Evolutionary conservation across 257 asterid species (phyloP).

Genomic region (Scutellaria galericulata): DNA sequence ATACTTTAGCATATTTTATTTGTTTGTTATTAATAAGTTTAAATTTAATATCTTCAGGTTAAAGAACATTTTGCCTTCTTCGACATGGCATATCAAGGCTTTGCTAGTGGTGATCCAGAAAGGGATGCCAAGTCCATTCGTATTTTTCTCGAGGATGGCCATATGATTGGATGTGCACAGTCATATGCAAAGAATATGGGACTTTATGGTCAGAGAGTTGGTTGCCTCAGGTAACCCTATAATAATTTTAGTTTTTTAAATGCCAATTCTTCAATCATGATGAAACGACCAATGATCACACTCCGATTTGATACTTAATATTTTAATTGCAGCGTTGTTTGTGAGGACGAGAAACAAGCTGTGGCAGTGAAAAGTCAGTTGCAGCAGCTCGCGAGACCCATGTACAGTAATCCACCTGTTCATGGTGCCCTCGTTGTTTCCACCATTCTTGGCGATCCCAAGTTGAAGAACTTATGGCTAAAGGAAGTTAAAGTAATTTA

Average conservation of each 20-base stretch:
- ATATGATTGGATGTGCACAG: constrained; percentile 91
- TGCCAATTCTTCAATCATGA: constrained; percentile 6
- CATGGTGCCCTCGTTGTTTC: constrained; percentile 92
- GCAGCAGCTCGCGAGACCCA: constrained; percentile 97
- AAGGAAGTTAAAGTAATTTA: constrained; percentile 88
- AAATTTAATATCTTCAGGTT: constrained; percentile 51
- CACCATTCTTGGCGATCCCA: constrained; percentile 82
- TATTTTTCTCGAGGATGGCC: constrained; percentile 96
- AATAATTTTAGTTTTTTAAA: neutral
- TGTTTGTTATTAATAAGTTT: neutral
- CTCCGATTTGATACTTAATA: constrained; percentile 20
- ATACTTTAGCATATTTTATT: constrained; percentile 1
- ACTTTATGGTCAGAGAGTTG: constrained; percentile 96
- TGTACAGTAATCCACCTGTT: constrained; percentile 98
- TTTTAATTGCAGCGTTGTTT: constrained; percentile 66
- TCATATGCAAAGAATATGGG: constrained; percentile 99
- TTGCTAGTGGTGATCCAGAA: constrained; percentile 98
- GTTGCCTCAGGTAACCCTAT: constrained; percentile 76
- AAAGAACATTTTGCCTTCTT: constrained; percentile 92
- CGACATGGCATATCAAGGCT: constrained; percentile 99
- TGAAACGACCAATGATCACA: neutral
- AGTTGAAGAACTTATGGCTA: constrained; percentile 82
- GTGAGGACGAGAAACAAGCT: constrained; percentile 94
- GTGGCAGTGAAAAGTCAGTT: constrained; percentile 94
- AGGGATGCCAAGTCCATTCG: constrained; percentile 91